Conservation (phyloP, 2,329 filamentous ascomycete species). For the Epichloe gansuensis region DNA sequence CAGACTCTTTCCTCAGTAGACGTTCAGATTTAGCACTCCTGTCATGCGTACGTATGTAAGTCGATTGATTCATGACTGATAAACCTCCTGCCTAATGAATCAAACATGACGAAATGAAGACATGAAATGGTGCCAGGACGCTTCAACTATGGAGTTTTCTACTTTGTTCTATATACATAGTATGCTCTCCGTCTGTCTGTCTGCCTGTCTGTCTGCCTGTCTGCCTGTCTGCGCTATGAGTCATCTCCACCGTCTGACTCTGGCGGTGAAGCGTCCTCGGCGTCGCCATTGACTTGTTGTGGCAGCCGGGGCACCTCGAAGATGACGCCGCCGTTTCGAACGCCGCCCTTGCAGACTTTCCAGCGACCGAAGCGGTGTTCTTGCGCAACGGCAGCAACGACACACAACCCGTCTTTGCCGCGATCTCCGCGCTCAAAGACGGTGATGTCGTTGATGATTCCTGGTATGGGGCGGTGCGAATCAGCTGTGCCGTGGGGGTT, state of each 20-base stretch:
- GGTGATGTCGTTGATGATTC: conserved; percentile 79
- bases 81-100: no score
- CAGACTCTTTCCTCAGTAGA: no score
- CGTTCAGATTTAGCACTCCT: no score
- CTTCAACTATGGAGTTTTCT: neutral
- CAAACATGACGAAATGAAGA: neutral
- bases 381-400: conserved; percentile 77
- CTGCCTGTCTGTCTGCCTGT: no score
- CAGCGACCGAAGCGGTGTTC: conserved; percentile 79
- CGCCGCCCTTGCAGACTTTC: conserved; percentile 48
- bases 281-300: conserved; percentile 21
- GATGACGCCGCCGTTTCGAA: conserved; percentile 73
- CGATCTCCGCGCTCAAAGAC: conserved; percentile 75
- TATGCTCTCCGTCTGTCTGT: neutral
- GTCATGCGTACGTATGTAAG: neutral
- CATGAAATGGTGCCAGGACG: neutral
- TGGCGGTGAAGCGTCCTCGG: conserved; percentile 8
- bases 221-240: conserved; percentile 6
- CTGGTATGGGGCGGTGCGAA: conserved; percentile 37
- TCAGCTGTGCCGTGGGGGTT: conserved; percentile 1
- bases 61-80: neutral
- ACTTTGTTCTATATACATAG: neutral
- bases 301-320: conserved; percentile 60
- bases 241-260: conserved; percentile 13
- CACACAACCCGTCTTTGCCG: conserved; percentile 64